Base-by-base conservation (phyloP, 441 rosid species). In the Biscutella laevigata region DNA sequence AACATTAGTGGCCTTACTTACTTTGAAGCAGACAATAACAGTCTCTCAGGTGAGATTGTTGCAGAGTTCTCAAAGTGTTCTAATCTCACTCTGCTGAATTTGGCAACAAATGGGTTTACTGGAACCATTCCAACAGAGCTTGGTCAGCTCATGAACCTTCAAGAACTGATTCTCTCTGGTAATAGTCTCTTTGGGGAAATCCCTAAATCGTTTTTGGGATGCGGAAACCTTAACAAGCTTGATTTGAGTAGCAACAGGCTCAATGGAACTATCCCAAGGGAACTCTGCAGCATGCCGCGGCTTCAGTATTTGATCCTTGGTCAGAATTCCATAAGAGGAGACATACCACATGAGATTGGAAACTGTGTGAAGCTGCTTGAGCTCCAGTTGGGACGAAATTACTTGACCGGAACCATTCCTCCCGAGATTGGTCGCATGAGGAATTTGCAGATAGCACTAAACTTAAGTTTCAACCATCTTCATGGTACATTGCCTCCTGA, bases 391-490 rank as follows among this genome's bases (percentile, higher is more conserved):
- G 96, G 95, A 16, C 67, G 79, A 42, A 91, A 91, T 69, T 80
- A 80, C 69, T 74, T 91, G 66, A 83, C 92, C 0, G 98, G 98
- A 67, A 81, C 66, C 33, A 85, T 91, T 48, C 98, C 98, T 61
- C 60, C 80, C 0, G 98, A 84, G 77, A 81, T 85, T 28, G 85
- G 98, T 47, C 98, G 56, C 41, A 81, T 91, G 73, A 79, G 70
- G 76, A 91, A 77, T 67, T 64, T 91, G 46, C 98, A 91, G 78
- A 91, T 91, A 74, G 80, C 92, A 28, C 67, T 91, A 38, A 91
- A 91, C 76, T 67, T 87, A 66, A 87, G 98, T 81, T 84, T 74
- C 74, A 91, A 91, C 73, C 85, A 81, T 75, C 95, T 91, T 34
- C 90, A 71, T 28, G 96, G 98, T 32, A 55, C 68, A 7, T 63